Base-by-base conservation (phyloP, 345 rosid species). In the Erucastrum elatum region DNA sequence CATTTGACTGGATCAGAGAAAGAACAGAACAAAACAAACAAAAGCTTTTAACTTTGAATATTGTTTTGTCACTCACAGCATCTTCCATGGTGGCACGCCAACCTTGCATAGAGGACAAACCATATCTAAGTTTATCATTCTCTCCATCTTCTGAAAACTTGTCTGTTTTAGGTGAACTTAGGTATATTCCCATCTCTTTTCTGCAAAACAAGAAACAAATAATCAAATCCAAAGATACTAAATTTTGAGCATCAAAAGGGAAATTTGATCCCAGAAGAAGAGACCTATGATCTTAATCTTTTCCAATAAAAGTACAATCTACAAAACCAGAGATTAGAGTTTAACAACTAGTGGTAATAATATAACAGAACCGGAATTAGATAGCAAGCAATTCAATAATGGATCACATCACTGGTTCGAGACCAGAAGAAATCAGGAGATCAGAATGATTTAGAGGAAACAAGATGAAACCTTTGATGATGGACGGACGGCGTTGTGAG, bases 11-110 rank as follows among this genome's bases (percentile, higher is more conserved):
- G 26, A 72, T 51, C 62, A 64, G 66, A 7, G 4, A 30, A 6
- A 12, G 9, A 26, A 61, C 26, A 9, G 13, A 34, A 34, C 7
- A 34, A 34, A 34, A 34, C 1, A 3, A 59, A 25, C 13, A 2
- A 63, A 74, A 80, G 75, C 39, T 53, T 70, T 51, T 3, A 80
- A 55, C 37, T 69, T 67, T 66, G 16, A 55, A 55, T 15, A 17
- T 13, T 37, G 13, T 11, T 8, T 41, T 44, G 5, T n/a, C 59
- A 87, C 98, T 91, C 86, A 94, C 99, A 6, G 99, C 98, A 82
- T 95, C 99, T 87, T 95, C 99, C 99, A 95, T 95, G 44, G 91
- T 80, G 21, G 98, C 89, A 49, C 99, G 99, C 99, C 99, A 93
- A 64, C 99, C 99, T 87, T 95, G 99, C 99, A 95, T 95, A 16